Base-by-base conservation (phyloP, 305 asterid genomes). In the Ruellia speciosa region DNA sequence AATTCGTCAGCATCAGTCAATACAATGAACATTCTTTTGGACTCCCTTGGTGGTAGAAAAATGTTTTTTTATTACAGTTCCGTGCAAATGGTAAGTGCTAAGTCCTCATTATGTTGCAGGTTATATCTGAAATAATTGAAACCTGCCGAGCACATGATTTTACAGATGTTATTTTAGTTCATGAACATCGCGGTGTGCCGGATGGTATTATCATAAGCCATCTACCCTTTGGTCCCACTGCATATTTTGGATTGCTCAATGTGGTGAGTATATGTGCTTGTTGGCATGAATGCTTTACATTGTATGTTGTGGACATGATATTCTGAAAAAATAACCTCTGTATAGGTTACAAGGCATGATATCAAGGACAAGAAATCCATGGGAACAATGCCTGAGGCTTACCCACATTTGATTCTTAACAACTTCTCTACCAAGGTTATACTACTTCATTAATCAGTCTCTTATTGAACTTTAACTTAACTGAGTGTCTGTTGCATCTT, bases 221-320 rank as follows among this genome's bases (percentile, higher is more conserved):
- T 81, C 76, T 90, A 57, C 98, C 98, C 66, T 85, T 77, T 60
- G 98, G 98, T 16, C 98, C 98, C 37, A 90, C 95, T 63, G 98
- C 96, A 50, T 77, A 79, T 79, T 90, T 87, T 77, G 87, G 94
- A 77, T 71, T 90, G 58, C 86, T 72, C 82, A 90, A 90, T 73
- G 98, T 90, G 95, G 98, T 85, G 56, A 70, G 96, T 79, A 56
- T 18, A 59, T 54, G 24, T 31, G 35, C 65, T 20, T 52, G 46
- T 41, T 15, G 31, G 8, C 6, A 19, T 50, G 40, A n/a, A 40
- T 19, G 17, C 11, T 37, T 7, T 16, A 31, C 11, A 4, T 14
- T 18, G 37, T 18, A 57, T 65, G 53, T 52, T 53, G 57, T 31
- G 13, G 33, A 35, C 35, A 24, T 50, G 40, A 39, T 41, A 54